phyloP scores from a whole-genome alignment of 768 basidiomycete species.

The Daedaleopsis sinensis region DNA sequence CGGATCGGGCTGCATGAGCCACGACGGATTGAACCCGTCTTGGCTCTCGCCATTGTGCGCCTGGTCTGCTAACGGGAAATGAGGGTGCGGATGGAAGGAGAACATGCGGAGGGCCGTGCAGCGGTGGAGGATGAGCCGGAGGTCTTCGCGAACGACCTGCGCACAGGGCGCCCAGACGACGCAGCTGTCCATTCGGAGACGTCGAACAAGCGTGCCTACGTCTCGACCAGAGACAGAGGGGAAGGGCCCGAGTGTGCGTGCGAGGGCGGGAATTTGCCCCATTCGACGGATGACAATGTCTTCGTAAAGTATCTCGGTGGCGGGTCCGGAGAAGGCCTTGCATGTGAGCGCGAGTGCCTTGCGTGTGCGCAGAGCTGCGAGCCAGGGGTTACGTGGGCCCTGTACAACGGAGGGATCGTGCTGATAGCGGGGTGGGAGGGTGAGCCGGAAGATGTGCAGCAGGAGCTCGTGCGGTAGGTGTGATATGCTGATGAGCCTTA shows the following conservation, averaged over 20 bases:
- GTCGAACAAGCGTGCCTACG: conserved; percentile 1
- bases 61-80: background rate
- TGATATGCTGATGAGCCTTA: background rate
- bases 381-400: conserved; percentile 7
- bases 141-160: background rate
- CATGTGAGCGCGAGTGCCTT: conserved; percentile 6
- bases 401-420: conserved; percentile 8
- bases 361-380: conserved; percentile 2
- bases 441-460: conserved; percentile 5
- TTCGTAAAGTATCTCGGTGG: conserved; percentile 10
- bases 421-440: background rate
- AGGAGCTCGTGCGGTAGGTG: conserved; percentile 7
- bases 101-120: conserved; percentile 9
- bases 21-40: conserved; percentile 6
- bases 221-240: background rate
- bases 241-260: conserved; percentile 8
- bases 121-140: background rate
- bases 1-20: background rate
- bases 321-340: conserved; percentile 11
- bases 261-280: conserved; percentile 14
- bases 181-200: conserved; percentile 5
- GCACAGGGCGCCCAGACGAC: conserved; percentile 7
- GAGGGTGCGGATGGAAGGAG: background rate
- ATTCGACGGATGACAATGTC: conserved; percentile 18
- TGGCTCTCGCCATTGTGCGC: background rate